Percentiles rank a stretch among this genome's conserved stretches.
These are phyloP conservation scores for Schizosaccharomyces cryophilus DNA, from an alignment of 805 yeast species.

Conservation along the genomic window DNA sequence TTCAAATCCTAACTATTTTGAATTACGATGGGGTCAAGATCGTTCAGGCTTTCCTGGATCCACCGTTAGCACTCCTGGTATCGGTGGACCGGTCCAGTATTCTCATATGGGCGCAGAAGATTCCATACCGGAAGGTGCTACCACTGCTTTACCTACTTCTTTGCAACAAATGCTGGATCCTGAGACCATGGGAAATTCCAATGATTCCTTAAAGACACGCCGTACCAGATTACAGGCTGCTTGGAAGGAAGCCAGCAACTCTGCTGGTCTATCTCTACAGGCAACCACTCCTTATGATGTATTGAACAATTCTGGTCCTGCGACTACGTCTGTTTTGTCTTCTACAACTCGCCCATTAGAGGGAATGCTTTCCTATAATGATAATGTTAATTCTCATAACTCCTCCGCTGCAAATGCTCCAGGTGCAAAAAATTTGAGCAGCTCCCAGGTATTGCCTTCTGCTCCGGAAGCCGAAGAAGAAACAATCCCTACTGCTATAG, in stretches of 20 bases:
- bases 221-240: neutral
- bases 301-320: neutral
- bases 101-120: neutral
- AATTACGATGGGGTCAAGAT: neutral
- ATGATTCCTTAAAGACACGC: neutral
- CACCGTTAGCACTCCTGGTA: neutral
- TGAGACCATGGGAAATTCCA: neutral
- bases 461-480: slow-evolving; percentile 38
- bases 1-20: neutral
- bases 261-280: neutral
- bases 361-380: neutral
- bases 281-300: neutral
- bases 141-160: neutral
- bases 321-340: neutral
- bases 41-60: neutral
- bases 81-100: neutral
- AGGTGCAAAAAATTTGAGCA: neutral
- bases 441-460: neutral
- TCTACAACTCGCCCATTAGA: neutral
- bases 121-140: neutral
- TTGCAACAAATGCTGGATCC: neutral
- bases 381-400: neutral
- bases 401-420: neutral
- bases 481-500: slow-evolving; percentile 91
- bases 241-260: neutral